Percentiles rank a stretch among this genome's conserved stretches.
Evolutionary conservation across 306 rosid genomes (phyloP).

Genomic region (Canavalia gladiata): DNA sequence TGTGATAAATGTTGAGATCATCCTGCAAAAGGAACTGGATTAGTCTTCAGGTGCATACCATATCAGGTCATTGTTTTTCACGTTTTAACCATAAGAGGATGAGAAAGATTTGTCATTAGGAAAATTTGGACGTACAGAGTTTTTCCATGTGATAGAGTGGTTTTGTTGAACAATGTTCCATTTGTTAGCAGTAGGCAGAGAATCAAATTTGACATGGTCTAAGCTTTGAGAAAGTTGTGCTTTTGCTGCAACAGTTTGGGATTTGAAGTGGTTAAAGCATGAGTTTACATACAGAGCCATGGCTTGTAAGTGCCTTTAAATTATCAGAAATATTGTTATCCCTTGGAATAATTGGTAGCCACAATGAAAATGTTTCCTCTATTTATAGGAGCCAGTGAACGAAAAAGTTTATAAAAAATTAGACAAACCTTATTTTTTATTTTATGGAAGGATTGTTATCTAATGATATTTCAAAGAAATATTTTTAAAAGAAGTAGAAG

Average conservation of each 20-base stretch:
- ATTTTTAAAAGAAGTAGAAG: too few species aligned
- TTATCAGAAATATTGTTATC: background rate
- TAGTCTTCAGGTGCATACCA: slow-evolving; percentile 12
- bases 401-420: too few species aligned
- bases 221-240: slow-evolving; percentile 30
- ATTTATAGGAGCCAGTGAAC: too few species aligned
- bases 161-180: slow-evolving; percentile 43
- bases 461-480: too few species aligned
- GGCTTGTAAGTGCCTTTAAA: background rate
- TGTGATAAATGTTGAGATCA: slow-evolving; percentile 13
- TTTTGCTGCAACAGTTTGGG: slow-evolving; percentile 12
- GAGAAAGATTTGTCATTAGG: background rate
- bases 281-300: slow-evolving; percentile 25
- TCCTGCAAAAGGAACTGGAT: slow-evolving; percentile 20
- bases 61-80: background rate
- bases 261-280: background rate
- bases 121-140: background rate
- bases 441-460: too few species aligned
- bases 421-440: too few species aligned
- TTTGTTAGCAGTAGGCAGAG: slow-evolving; percentile 31
- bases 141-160: background rate
- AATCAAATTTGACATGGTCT: background rate
- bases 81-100: background rate
- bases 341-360: background rate
- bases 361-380: background rate